Evolutionary conservation across 2,329 filamentous ascomycete genomes (phyloP), one percentile per base, ranked within the genome.

Genomic region (Fonsecaea multimorphosa): DNA sequence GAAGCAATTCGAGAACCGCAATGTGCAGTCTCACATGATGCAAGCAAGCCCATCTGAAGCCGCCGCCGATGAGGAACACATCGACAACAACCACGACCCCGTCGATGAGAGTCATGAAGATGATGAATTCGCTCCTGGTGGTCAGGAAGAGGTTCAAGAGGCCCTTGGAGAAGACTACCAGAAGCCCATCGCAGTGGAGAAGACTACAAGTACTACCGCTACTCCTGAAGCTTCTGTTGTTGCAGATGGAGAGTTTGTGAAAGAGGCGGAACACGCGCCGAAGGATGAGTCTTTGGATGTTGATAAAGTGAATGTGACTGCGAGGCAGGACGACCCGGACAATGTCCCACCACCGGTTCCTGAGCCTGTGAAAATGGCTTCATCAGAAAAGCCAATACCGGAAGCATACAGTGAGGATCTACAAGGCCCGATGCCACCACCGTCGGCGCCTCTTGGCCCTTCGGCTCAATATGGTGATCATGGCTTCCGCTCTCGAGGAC

Each of bases 101-200:
- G 44, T 64, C 34, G 58, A 61, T 63, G 58, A 55, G 24, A 32
- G 32, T 31, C 73, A 75, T 36, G 70, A 75, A 59, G 73, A 78
- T 58, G 72, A 76, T 58, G 77, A 78, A 52, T 72, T 77, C 31
- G 71, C 72, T 32, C 75, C 76, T 36, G 75, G 74, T 22, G 74
- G 75, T 63, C 76, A 77, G 65, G 73, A 75, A 52, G 75, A 77
- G 53, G 62, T 75, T 57, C 70, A 72, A 46, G 73, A 77, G 61
- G 72, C 70, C 11, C 67, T 72, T 16, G 71, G 71, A 12, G 71
- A 71, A 24, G 69, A 72, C 53, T 67, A 70, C 34, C 64, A 68
- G 40, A 69, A 69, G 46, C 31, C 64, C 44, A 29, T n/a, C 7
- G 44, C 58, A 19, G 36, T 34, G 14, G 63, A 66, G 22, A 65